These are phyloP conservation scores for Calonectria hongkongensis DNA, from an alignment of 2,329 filamentous ascomycete species.

Conservation along the genomic window DNA sequence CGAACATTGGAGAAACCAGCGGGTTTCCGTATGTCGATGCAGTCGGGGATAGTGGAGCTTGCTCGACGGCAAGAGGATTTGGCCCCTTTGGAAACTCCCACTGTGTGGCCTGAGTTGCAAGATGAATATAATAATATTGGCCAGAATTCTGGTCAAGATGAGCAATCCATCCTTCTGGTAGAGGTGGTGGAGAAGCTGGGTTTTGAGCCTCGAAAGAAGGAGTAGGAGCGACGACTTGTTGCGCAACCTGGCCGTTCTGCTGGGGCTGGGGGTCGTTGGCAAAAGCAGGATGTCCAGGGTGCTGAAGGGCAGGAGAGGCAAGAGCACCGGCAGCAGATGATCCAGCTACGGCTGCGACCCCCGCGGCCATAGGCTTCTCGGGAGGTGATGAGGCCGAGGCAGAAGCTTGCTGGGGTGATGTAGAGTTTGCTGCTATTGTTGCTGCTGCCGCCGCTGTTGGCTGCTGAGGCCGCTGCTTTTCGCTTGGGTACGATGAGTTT, in stretches of 20 bases:
- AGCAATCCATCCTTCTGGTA: constrained; percentile 98
- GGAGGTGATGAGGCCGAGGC: constrained; percentile 51
- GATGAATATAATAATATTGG: constrained; percentile 99
- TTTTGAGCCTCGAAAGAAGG: constrained; percentile 67
- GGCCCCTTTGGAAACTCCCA: constrained; percentile 99
- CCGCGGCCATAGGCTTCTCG: constrained; percentile 53
- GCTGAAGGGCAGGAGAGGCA: constrained; percentile 70
- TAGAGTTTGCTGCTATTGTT: constrained; percentile 43
- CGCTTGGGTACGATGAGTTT: constrained; percentile 81
- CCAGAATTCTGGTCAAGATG: constrained; percentile 96
- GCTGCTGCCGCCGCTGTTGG: constrained; percentile 46
- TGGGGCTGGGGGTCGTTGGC: constrained; percentile 84
- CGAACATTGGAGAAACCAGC: constrained; percentile 80
- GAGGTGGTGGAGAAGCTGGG: constrained; percentile 89
- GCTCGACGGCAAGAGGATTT: constrained; percentile 89
- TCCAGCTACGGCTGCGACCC: constrained; percentile 48
- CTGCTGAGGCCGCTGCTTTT: constrained; percentile 79
- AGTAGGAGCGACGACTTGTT: constrained; percentile 67
- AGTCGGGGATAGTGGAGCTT: constrained; percentile 87
- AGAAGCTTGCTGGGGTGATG: constrained; percentile 16
- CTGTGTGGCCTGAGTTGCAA: constrained; percentile 95
- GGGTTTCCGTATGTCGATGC: constrained; percentile 86
- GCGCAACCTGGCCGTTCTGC: constrained; percentile 68
- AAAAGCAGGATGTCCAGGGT: constrained; percentile 89
- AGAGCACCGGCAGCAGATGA: constrained; percentile 56